These are phyloP conservation scores for Lyophyllum shimeji DNA, from an alignment of 768 basidiomycete genomes.

Conservation along the genomic window DNA sequence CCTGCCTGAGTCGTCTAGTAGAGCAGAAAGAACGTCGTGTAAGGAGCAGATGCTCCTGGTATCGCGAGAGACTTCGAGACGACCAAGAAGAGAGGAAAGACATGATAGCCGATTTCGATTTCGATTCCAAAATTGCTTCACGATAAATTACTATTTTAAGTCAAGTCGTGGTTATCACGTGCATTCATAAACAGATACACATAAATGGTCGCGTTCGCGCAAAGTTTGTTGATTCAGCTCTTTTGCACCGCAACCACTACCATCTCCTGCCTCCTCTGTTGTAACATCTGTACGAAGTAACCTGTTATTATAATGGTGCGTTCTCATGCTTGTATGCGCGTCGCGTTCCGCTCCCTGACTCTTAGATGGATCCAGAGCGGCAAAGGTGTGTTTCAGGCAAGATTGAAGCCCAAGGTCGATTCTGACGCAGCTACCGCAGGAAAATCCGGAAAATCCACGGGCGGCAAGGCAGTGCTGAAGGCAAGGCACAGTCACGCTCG, in stretches of 20 bases:
- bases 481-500: conserved; percentile 68
- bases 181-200: conserved; percentile 28
- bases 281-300: conserved; percentile 20
- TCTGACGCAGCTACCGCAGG: conserved; percentile 23
- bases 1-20: conserved; percentile 7
- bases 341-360: conserved; percentile 5
- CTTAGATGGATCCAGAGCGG: conserved; percentile 28
- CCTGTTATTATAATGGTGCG: conserved; percentile 25
- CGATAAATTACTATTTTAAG: conserved; percentile 11
- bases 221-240: conserved; percentile 29
- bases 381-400: conserved; percentile 29
- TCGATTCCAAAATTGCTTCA: not conserved
- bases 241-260: conserved; percentile 37
- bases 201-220: conserved; percentile 42
- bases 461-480: conserved; percentile 58
- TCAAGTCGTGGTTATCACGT: conserved; percentile 28
- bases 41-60: conserved; percentile 4
- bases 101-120: conserved; percentile 12
- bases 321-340: not conserved
- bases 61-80: conserved; percentile 12
- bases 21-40: conserved; percentile 17
- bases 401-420: not conserved
- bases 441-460: conserved; percentile 68
- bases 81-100: conserved; percentile 17
- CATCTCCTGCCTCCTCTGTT: conserved; percentile 22